Conservation (phyloP, 2,329 filamentous ascomycete species). For the Onygenales sp. region DNA sequence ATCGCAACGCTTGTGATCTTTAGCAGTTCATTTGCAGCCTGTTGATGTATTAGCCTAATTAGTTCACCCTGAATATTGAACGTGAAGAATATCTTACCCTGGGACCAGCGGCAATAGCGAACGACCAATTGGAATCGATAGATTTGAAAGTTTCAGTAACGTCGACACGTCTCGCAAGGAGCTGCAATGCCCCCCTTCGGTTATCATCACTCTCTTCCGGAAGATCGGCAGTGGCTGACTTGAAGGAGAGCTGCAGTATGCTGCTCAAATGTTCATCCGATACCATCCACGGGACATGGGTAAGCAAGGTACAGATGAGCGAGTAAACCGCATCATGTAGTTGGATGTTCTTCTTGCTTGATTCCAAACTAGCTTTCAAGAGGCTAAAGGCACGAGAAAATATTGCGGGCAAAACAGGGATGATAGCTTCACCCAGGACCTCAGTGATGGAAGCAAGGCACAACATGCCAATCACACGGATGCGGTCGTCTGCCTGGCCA, state of each 20-base stretch:
- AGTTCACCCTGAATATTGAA: background rate
- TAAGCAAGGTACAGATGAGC: constrained; percentile 67
- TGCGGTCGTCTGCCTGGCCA: constrained; percentile 59
- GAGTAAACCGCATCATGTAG: constrained; percentile 77
- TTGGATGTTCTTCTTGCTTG: constrained; percentile 46
- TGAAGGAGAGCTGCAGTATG: constrained; percentile 62
- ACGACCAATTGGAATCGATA: constrained; percentile 61
- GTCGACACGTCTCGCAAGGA: constrained; percentile 69
- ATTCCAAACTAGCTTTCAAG: constrained; percentile 53
- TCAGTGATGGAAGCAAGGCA: constrained; percentile 85
- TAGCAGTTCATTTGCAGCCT: constrained; percentile 61
- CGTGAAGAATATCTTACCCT: constrained; percentile 39
- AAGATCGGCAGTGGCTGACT: constrained; percentile 56
- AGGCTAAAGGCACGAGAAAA: constrained; percentile 64
- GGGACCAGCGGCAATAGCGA: constrained; percentile 53
- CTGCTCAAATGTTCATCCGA: constrained; percentile 63
- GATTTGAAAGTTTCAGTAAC: constrained; percentile 66
- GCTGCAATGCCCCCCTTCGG: constrained; percentile 59
- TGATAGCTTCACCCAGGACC: constrained; percentile 74
- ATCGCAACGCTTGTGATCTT: constrained; percentile 61
- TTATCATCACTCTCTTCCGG: constrained; percentile 54
- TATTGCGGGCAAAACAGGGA: constrained; percentile 69
- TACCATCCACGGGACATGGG: constrained; percentile 83
- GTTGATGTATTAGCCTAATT: constrained; percentile 6
- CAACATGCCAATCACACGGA: constrained; percentile 75